These are phyloP conservation scores for Cupressus sempervirens DNA, from an alignment of 75 land plant species.

Conservation along the genomic window DNA sequence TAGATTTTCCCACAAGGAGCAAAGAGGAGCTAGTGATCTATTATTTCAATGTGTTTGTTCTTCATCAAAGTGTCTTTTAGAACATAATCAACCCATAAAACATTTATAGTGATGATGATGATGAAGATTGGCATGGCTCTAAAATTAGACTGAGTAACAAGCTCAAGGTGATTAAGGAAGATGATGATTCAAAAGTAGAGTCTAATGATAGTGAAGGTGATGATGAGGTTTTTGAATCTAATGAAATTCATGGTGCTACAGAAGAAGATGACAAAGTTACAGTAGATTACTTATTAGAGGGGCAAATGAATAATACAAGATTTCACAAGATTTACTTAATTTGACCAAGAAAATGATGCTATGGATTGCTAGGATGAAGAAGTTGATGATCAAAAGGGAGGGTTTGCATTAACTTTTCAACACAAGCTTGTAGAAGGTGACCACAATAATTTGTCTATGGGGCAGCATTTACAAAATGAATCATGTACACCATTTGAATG, in stretches of 20 bases:
- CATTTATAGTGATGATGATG: constrained; percentile 75
- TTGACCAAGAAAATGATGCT: not conserved
- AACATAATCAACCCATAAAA: constrained; percentile 44
- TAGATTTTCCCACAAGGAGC: constrained; percentile 41
- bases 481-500: constrained; percentile 6
- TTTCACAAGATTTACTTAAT: not conserved
- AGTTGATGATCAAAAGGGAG: not conserved
- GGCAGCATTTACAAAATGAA: constrained; percentile 3
- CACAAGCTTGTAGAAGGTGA: not conserved
- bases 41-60: constrained; percentile 81
- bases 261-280: constrained; percentile 14
- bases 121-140: constrained; percentile 34
- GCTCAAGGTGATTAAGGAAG: constrained; percentile 17
- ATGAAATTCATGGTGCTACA: constrained; percentile 4
- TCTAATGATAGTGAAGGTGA: constrained; percentile 14
- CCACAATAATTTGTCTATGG: not conserved
- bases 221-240: constrained; percentile 5
- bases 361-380: too few relatives aligned
- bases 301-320: not conserved
- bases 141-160: constrained; percentile 26
- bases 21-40: constrained; percentile 64
- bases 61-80: constrained; percentile 64
- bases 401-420: not conserved
- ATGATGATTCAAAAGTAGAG: constrained; percentile 48
- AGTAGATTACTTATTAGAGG: constrained; percentile 5